These are phyloP conservation scores for Talaromyces pinophilus DNA, from an alignment of 2,329 filamentous ascomycete species.

Conservation along the genomic window DNA sequence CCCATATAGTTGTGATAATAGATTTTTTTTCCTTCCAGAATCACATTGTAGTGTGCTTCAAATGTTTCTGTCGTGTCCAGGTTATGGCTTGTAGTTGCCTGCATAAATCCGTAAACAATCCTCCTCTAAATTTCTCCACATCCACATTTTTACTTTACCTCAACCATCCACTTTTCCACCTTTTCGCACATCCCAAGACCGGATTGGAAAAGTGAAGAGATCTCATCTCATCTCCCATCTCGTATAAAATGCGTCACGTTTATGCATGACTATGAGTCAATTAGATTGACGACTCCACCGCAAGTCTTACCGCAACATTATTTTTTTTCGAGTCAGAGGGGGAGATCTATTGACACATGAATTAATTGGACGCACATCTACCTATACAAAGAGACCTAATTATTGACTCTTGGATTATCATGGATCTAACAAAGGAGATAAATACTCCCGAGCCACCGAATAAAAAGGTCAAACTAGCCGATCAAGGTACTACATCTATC, in stretches of 20 bases:
- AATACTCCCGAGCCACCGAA: background rate
- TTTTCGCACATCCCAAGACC: background rate
- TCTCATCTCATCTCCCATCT: background rate
- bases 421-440: background rate
- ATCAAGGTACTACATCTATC: conserved; percentile 6
- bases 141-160: background rate
- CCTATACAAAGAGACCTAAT: background rate
- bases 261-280: background rate
- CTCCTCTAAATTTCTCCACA: background rate
- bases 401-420: background rate
- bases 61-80: background rate
- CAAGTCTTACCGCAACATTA: background rate
- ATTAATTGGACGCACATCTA: background rate
- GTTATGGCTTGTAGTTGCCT: background rate
- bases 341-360: background rate
- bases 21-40: background rate
- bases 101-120: background rate
- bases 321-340: background rate
- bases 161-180: background rate
- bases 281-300: background rate
- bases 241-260: background rate
- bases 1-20: background rate
- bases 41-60: background rate
- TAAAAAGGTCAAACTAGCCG: conserved; percentile 13
- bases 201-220: background rate